Percentiles rank a stretch among this genome's conserved stretches.
phyloP scores from a whole-genome alignment of 371 early-diverging fungal genomes.

The Syncephalis plumigaleata region DNA sequence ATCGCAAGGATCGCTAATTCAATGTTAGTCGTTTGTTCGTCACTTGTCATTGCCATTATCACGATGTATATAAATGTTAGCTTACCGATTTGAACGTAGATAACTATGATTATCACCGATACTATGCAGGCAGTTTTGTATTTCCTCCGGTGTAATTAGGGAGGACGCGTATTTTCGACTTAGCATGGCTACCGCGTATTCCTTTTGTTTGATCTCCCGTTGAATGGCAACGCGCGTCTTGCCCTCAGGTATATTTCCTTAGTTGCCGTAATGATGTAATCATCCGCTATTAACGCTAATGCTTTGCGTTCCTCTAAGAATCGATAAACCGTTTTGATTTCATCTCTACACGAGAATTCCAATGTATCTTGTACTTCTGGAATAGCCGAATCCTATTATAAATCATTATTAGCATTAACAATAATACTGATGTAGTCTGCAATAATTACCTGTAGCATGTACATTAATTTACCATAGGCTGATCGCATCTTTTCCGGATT shows the following conservation, averaged over 20 bases:
- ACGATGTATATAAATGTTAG: slow-evolving; percentile 14
- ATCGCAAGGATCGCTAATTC: slow-evolving; percentile 95
- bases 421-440: background rate
- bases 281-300: slow-evolving; percentile 55
- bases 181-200: slow-evolving; percentile 71
- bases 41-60: slow-evolving; percentile 6
- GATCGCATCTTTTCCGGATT: slow-evolving; percentile 94
- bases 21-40: slow-evolving; percentile 9
- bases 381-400: slow-evolving; percentile 58
- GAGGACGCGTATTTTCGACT: slow-evolving; percentile 51
- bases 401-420: background rate
- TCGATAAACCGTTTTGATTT: slow-evolving; percentile 75
- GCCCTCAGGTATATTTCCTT: slow-evolving; percentile 75
- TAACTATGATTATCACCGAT: slow-evolving; percentile 95
- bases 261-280: slow-evolving; percentile 65
- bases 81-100: slow-evolving; percentile 64
- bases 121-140: slow-evolving; percentile 76
- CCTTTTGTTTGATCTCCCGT: slow-evolving; percentile 75
- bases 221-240: slow-evolving; percentile 55
- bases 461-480: slow-evolving; percentile 90
- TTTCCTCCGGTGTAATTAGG: slow-evolving; percentile 40
- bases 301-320: slow-evolving; percentile 46
- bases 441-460: slow-evolving; percentile 50
- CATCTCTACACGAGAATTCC: slow-evolving; percentile 56
- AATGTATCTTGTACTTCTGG: slow-evolving; percentile 76